These are phyloP conservation scores for Monascus ruber DNA, from an alignment of 2,329 filamentous ascomycete genomes.

Conservation along the genomic window DNA sequence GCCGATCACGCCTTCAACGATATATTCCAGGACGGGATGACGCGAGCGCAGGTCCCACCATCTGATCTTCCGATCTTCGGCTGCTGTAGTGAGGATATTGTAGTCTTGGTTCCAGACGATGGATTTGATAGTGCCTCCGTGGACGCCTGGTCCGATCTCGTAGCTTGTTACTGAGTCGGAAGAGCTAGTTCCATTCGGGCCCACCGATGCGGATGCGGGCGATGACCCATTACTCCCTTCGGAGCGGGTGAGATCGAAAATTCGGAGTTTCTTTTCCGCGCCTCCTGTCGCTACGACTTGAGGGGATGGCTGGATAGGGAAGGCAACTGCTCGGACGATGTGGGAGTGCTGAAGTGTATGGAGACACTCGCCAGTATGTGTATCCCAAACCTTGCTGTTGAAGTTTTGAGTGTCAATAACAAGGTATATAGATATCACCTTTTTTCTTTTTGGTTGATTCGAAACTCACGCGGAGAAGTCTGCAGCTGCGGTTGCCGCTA, in stretches of 20 bases:
- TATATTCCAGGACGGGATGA: slow-evolving; percentile 62
- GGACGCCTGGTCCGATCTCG: slow-evolving; percentile 76
- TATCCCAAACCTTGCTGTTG: slow-evolving; percentile 90
- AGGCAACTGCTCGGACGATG: slow-evolving; percentile 88
- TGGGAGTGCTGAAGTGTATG: slow-evolving; percentile 84
- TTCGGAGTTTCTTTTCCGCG: slow-evolving; percentile 89
- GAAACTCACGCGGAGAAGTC: slow-evolving; percentile 78
- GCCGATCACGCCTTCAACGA: slow-evolving; percentile 73
- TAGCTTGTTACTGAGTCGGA: slow-evolving; percentile 55
- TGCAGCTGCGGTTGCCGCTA: slow-evolving; percentile 85
- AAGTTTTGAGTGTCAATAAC: not conserved
- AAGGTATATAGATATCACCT: no score
- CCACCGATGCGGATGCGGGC: slow-evolving; percentile 26
- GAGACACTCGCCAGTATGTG: slow-evolving; percentile 80
- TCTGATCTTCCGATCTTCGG: slow-evolving; percentile 78
- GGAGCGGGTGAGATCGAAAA: slow-evolving; percentile 71
- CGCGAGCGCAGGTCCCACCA: slow-evolving; percentile 86
- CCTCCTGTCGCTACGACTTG: slow-evolving; percentile 81
- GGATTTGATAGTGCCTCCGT: slow-evolving; percentile 84
- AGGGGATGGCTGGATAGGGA: slow-evolving; percentile 68
- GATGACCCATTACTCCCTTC: slow-evolving; percentile 25
- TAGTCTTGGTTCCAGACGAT: slow-evolving; percentile 89
- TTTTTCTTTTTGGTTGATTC: not conserved
- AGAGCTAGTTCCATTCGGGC: slow-evolving; percentile 26
- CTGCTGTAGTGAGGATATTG: slow-evolving; percentile 80